Conservation (phyloP, 768 basidiomycete species). For the Podaxis sp. region DNA sequence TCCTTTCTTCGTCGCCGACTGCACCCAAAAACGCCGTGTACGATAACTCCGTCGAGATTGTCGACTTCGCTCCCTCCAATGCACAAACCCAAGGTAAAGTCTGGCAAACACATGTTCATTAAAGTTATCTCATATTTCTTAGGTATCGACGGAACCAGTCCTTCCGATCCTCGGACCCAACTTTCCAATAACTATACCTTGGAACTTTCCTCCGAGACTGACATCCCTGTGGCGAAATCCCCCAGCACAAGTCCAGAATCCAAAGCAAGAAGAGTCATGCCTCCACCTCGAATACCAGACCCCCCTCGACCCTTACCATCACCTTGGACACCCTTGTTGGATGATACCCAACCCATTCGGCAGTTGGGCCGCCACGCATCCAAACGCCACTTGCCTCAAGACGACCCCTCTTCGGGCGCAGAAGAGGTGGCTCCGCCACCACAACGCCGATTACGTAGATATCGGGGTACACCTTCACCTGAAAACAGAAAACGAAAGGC, state of each 20-base stretch:
- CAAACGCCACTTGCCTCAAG: not conserved
- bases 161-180: not conserved
- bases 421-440: conserved; percentile 29
- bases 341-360: conserved; percentile 1
- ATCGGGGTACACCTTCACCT: conserved; percentile 25
- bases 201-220: conserved; percentile 6
- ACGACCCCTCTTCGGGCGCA: conserved; percentile 20
- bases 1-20: conserved; percentile 51
- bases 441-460: conserved; percentile 36
- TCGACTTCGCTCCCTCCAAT: conserved; percentile 10
- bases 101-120: not conserved
- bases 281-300: conserved; percentile 34
- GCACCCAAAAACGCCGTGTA: conserved; percentile 10
- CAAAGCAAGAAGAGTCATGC: conserved; percentile 23
- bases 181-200: conserved; percentile 3
- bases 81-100: not conserved
- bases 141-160: not conserved
- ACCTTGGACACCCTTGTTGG: not conserved
- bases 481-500: conserved; percentile 16
- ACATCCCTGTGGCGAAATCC: not conserved
- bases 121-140: not conserved
- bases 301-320: conserved; percentile 17
- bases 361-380: not conserved
- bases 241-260: conserved; percentile 12
- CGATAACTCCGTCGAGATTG: conserved; percentile 28